These are phyloP conservation scores for Antrodiella citrinella DNA, from an alignment of 768 basidiomycete genomes.

Conservation along the genomic window DNA sequence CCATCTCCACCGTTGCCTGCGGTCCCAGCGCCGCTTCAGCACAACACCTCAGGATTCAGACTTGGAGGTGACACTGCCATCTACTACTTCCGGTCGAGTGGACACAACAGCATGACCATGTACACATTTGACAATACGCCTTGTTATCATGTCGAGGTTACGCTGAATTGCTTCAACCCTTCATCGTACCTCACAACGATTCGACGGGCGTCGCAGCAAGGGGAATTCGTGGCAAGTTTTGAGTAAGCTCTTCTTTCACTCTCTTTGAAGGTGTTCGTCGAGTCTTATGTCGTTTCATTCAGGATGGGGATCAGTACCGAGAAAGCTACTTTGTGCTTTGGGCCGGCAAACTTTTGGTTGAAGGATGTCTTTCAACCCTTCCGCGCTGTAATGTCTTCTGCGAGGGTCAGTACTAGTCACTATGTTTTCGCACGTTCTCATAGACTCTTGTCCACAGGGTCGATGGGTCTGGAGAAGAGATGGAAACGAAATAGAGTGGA, in stretches of 20 bases:
- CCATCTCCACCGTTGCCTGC: no score
- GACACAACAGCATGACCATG: background rate
- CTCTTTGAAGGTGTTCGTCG: no score
- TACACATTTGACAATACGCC: slow-evolving; percentile 2
- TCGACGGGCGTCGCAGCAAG: background rate
- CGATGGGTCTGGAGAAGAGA: background rate
- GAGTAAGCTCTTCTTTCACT: no score
- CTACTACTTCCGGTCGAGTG: background rate
- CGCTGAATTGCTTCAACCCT: slow-evolving; percentile 10
- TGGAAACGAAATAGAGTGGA: background rate
- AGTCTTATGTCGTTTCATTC: no score
- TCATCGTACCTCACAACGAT: slow-evolving; percentile 8
- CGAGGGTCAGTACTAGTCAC: slow-evolving; percentile 7
- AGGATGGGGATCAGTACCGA: background rate
- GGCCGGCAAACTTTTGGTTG: background rate
- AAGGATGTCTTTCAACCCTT: slow-evolving; percentile 8
- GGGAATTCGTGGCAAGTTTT: slow-evolving; percentile 5
- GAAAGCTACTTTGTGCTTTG: background rate
- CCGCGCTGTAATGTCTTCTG: slow-evolving; percentile 7
- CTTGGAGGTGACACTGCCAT: background rate
- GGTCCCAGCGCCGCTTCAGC: no score
- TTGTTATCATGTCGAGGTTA: slow-evolving; percentile 7
- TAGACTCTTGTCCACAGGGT: background rate
- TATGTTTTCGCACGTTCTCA: background rate
- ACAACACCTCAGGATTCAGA: no score